Evolutionary conservation across 129 eudicot genomes (phyloP).

Genomic region (Cynara cardunculus): DNA sequence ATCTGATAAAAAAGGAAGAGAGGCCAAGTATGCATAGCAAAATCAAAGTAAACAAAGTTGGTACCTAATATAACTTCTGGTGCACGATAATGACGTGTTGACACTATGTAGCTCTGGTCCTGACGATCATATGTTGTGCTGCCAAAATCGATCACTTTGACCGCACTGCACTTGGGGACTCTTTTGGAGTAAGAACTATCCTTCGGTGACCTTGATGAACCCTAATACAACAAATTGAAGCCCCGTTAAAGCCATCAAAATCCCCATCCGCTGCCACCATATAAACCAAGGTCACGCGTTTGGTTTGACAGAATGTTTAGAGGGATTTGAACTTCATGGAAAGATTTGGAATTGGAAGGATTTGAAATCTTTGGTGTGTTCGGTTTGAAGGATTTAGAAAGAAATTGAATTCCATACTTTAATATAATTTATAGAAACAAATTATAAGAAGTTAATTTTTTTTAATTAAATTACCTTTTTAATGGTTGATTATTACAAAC

Average conservation of each 20-base stretch:
- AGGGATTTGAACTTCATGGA: not conserved
- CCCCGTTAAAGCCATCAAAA: not conserved
- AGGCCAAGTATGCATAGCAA: not conserved
- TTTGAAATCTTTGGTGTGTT: not conserved
- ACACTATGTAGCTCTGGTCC: slow-evolving; percentile 74
- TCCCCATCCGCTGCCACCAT: not conserved
- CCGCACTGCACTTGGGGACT: slow-evolving; percentile 89
- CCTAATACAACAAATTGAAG: slow-evolving; percentile 31
- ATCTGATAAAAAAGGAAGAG: not conserved
- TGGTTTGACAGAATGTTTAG: too few relatives aligned
- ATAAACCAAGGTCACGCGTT: not conserved
- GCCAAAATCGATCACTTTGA: slow-evolving; percentile 94
- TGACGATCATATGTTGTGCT: slow-evolving; percentile 72
- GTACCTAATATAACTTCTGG: slow-evolving; percentile 94
- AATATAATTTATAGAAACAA: not conserved
- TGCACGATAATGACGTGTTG: slow-evolving; percentile 92
- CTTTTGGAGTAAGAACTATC: slow-evolving; percentile 65
- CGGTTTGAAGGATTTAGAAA: not conserved
- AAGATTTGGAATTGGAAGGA: not conserved
- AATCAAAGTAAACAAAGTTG: not conserved
- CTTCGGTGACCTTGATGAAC: slow-evolving; percentile 62
- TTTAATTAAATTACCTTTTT: not conserved
- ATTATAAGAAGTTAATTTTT: not conserved
- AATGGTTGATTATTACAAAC: not conserved
- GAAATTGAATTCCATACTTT: not conserved